Evolutionary conservation across 306 rosid genomes (phyloP), one percentile per base, ranked within the genome.

Genomic region (Acacia acuminata): DNA sequence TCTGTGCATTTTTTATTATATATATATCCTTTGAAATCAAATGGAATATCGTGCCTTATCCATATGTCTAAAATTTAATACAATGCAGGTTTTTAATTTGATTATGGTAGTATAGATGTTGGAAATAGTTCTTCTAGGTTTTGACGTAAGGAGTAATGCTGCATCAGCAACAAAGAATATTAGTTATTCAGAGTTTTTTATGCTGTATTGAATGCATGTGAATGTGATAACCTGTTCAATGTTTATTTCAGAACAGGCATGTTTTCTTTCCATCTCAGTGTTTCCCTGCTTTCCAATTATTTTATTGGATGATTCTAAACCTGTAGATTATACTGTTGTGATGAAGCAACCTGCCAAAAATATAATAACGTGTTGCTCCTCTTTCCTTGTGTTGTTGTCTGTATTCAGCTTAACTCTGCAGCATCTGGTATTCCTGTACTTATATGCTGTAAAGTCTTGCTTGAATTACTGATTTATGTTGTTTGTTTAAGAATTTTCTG

Each of bases 71-170:
- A 63, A 47, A 20, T 25, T 51, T 77, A 24, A 25, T 76, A 27
- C 74, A 36, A 71, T 70, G 50, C 48, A 50, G 43, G 58, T 44
- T 72, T 79, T 74, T 44, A 43, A 24, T 4, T 27, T 86, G 82
- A 43, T 30, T 64, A 64, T 77, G 77, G 73, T 65, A 8, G 73
- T 72, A 72, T 67, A 63, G 58, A 61, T 75, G 71, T 27, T 76
- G 65, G 56, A 71, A 61, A 34, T 71, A 5, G 63, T 82, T 76
- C 44, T 76, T 63, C 79, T 32, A 44, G 22, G 47, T 44, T 73
- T 64, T 65, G 50, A 63, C 38, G 8, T 15, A 77, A 82, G 58
- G 48, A 32, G 10, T 13, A 19, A 71, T 32, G 58, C 76, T 51
- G 38, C 58, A 43, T 69, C 66, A 68, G 58, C 47, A 56, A 58